Evolutionary conservation across 768 basidiomycete species (phyloP).

Genomic region (Hortiboletus flavorubellus): DNA sequence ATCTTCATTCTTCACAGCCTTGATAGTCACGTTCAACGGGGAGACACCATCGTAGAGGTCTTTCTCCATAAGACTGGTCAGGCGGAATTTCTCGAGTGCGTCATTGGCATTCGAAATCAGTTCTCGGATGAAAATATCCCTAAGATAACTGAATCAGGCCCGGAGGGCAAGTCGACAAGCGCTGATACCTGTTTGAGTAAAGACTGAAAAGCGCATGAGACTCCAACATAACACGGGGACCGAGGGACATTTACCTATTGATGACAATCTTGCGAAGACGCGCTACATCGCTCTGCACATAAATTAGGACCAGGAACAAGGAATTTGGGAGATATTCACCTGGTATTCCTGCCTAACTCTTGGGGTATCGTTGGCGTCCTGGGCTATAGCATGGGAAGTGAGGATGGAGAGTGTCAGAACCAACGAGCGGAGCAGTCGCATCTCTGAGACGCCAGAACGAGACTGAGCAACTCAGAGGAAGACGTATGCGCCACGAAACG

Average conservation of each 20-base stretch:
- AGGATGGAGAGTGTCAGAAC: conserved; percentile 45
- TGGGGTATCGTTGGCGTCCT: conserved; percentile 39
- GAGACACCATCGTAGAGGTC: conserved; percentile 63
- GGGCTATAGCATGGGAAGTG: conserved; percentile 45
- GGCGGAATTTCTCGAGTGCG: conserved; percentile 90
- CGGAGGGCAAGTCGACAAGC: background rate
- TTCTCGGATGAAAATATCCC: conserved; percentile 86
- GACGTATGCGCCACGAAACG: background rate
- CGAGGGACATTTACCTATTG: conserved; percentile 54
- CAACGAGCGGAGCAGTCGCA: conserved; percentile 58
- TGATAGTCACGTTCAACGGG: conserved; percentile 87
- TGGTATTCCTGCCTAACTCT: conserved; percentile 71
- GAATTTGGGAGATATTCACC: conserved; percentile 36
- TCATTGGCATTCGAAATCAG: conserved; percentile 94
- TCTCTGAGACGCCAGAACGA: conserved; percentile 28
- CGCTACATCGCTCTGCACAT: conserved; percentile 80
- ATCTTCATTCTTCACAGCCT: conserved; percentile 63
- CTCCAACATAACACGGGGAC: background rate
- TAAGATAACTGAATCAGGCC: conserved; percentile 25
- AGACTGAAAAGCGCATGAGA: conserved; percentile 46
- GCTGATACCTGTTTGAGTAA: conserved; percentile 70
- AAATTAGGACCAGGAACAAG: background rate
- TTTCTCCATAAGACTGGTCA: conserved; percentile 79
- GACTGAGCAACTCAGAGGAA: background rate
- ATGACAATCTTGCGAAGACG: conserved; percentile 92